Evolutionary conservation across 805 yeast species (phyloP).

Genomic region (Ogataea henricii): DNA sequence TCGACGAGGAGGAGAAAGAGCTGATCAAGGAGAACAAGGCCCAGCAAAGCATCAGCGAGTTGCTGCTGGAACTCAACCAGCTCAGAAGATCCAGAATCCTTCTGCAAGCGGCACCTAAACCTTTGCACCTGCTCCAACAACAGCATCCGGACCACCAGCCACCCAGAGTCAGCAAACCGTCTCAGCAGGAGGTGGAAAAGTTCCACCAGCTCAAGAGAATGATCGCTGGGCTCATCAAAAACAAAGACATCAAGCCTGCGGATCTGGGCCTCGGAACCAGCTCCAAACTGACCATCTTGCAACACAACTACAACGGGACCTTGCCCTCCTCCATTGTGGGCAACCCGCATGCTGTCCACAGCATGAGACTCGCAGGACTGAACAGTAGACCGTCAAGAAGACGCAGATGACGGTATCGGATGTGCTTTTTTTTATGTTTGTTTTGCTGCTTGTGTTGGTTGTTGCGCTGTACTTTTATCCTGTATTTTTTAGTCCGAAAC

Average conservation of each 20-base stretch:
- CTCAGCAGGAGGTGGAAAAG: constrained; percentile 42
- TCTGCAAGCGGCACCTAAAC: not conserved
- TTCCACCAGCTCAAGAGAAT: constrained; percentile 47
- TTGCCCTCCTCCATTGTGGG: constrained; percentile 58
- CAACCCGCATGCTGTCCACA: constrained; percentile 12
- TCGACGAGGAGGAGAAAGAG: constrained; percentile 29
- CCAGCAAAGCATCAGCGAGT: constrained; percentile 43
- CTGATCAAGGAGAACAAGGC: constrained; percentile 24
- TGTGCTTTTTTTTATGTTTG: too few species aligned
- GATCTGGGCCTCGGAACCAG: constrained; percentile 40
- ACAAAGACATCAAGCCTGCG: constrained; percentile 32
- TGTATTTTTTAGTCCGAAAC: constrained; percentile 1
- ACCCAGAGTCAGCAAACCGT: constrained; percentile 38
- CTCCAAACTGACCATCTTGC: constrained; percentile 62
- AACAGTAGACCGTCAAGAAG: constrained; percentile 22
- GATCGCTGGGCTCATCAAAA: constrained; percentile 41
- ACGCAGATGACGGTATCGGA: constrained; percentile 17
- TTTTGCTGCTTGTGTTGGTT: not conserved
- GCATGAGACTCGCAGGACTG: constrained; percentile 19
- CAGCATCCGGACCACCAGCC: constrained; percentile 5
- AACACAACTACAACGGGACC: constrained; percentile 74
- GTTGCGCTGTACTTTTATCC: constrained; percentile 3
- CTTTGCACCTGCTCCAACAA: constrained; percentile 8
- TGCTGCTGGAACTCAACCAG: constrained; percentile 50
- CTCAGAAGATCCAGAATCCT: constrained; percentile 48